Evolutionary conservation across 495 filamentous ascomycete species (phyloP), one percentile per base, ranked within the genome.

Genomic region (Aspergillus taichungensis): DNA sequence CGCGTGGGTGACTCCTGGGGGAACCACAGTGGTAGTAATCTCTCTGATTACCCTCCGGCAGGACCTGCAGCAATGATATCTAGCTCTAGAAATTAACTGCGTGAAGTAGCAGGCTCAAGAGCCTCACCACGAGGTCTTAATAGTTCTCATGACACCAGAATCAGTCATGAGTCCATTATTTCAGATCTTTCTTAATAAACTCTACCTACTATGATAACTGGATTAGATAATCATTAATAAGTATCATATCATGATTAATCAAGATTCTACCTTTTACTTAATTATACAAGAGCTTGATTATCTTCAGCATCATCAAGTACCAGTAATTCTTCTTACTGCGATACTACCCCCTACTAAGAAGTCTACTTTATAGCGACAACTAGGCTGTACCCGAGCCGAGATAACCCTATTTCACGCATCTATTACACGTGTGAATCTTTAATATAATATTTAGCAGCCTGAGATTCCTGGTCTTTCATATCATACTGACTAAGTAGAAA

Each of bases 271-370:
- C 6, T 60, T 49, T 27, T 45, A 52, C 13, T 34, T 30, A 8
- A 13, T 11, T 13, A 37, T 60, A 34, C 28, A 39, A 35, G n/a
- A 44, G 37, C 49, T 60, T 24, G 34, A 49, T 30, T 27, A 41
- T 24, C 38, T 41, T 6, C 28, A 14, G 1, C 1, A 14, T 30
- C 31, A 3, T 1, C 6, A 42, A 34, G 53, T 46, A 12, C 41
- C 52, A 39, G 44, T 61, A 34, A 43, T 61, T 3, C 54, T 52
- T 33, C 53, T 61, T 31, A 61, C 53, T 34, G 57, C 45, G 1
- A 61, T 40, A 12, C 37, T 61, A 14, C 53, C 44, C 0, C 47
- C 40, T 3, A 47, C 27, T 18, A 41, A 48, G 13, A 45, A 54
- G 35, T 5, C 13, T n/a, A n/a, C 28, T 30, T 35, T 51, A 12